These are phyloP conservation scores for Aegilops umbellulata DNA, from an alignment of 176 grass and related monocot species.

Conservation along the genomic window DNA sequence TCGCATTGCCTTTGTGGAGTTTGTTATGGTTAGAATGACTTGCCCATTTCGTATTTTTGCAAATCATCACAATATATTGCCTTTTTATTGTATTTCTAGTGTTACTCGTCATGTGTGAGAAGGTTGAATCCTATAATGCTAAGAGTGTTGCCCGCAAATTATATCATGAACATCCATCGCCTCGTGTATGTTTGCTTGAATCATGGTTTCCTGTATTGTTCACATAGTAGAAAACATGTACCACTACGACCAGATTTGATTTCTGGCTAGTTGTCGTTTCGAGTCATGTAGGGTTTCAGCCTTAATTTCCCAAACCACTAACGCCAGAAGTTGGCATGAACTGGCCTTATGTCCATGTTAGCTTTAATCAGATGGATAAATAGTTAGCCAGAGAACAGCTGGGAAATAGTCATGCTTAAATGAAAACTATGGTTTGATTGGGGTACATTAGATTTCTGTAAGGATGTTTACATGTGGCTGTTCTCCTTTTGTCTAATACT, in stretches of 20 bases:
- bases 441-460: not conserved
- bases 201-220: not conserved
- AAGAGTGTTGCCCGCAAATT: not conserved
- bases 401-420: not conserved
- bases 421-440: not conserved
- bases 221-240: not conserved
- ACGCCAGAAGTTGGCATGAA: not conserved
- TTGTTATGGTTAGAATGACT: conserved; percentile 78
- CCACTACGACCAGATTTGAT: not conserved
- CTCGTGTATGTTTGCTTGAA: not conserved
- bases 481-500: not conserved
- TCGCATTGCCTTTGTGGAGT: conserved; percentile 97
- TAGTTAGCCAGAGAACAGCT: conserved; percentile 21
- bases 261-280: not conserved
- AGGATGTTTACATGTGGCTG: not conserved
- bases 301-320: not conserved
- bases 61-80: not conserved
- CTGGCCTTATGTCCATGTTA: not conserved
- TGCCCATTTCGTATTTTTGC: not conserved
- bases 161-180: not conserved
- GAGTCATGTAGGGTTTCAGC: not conserved
- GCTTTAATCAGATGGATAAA: not conserved
- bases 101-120: not conserved
- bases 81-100: not conserved
- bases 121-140: conserved; percentile 15